Base-by-base conservation (phyloP, 768 basidiomycete genomes). In the Boletus edulis region DNA sequence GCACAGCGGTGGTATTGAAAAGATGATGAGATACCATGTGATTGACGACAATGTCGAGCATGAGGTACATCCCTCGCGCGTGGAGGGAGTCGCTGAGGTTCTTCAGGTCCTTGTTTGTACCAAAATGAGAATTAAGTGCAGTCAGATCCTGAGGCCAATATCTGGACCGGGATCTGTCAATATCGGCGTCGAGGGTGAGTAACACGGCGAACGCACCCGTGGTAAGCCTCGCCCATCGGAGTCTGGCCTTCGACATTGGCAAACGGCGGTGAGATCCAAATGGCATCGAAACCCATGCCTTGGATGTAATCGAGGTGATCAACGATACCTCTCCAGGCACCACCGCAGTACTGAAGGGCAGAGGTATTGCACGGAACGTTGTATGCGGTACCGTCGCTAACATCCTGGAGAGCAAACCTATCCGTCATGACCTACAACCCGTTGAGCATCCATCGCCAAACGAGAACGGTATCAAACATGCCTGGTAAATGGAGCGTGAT, bases 41-140 rank as follows among this genome's bases (percentile, higher is more conserved):
- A 61, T 86, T 85, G 56, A 85, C 75, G 58, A 86, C 84, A 50
- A 84, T 67, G 65, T 85, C 84, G 18, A 85, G 67, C 81, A 85
- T 84, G 54, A 85, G 73, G 65, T 74, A 76, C 84, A 85, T 86
- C 41, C 73, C 75, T 18, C 80, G 75, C 2, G 64, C 58, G 55
- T 85, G 84, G 27, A 84, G 64, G 8, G 77, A 77, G 17, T 68
- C 55, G 18, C 74, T 72, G 18, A 84, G 76, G 20, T 73, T 72
- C 50, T 75, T 78, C 46, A 85, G 75, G 61, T 84, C 83, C 35
- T 76, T 72, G 6, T 66, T 67, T 1, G 76, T 72, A 18, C 84
- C 84, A 58, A 84, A 85, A 52, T 81, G 76, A 7, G 72, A 35
- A 67, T 86, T 84, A 49, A 85, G 71, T 9, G 63, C 46, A 58